Conservation (phyloP, 257 asterid genomes). For the Misopates orontium region DNA sequence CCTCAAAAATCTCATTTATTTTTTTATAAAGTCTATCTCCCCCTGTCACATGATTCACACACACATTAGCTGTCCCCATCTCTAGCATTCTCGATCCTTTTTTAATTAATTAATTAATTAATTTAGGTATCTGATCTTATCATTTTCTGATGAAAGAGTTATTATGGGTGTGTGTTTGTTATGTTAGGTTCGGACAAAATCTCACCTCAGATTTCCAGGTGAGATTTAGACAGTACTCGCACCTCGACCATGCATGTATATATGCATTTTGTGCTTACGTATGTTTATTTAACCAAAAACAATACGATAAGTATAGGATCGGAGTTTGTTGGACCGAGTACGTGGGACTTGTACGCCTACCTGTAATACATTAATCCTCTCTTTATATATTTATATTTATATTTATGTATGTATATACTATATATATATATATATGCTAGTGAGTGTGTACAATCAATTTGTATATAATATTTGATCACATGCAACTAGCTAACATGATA, state of each 20-base stretch:
- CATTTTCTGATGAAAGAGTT: constrained; percentile 8
- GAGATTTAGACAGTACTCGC: constrained; percentile 46
- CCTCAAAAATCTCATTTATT: constrained; percentile 36
- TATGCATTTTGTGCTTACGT: too few species aligned
- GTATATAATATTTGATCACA: constrained; percentile 26
- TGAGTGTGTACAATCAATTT: constrained; percentile 14
- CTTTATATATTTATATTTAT: too few species aligned
- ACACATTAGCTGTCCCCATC: constrained; percentile 27
- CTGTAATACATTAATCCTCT: too few species aligned
- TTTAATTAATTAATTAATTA: too few species aligned
- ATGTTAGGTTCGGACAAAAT: constrained; percentile 39
- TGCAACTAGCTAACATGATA: constrained; percentile 31
- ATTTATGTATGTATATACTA: too few species aligned
- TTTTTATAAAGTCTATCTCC: constrained; percentile 19
- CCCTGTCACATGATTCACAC: constrained; percentile 33
- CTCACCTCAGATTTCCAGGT: constrained; percentile 59
- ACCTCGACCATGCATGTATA: constrained; percentile 20
- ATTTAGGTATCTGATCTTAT: constrained; percentile 19
- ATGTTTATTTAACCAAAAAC: too few species aligned
- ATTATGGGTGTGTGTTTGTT: constrained; percentile 22
- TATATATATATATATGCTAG: background rate
- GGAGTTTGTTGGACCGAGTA: too few species aligned
- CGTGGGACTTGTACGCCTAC: too few species aligned
- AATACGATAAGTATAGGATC: too few species aligned
- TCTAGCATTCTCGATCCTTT: constrained; percentile 22